Evolutionary conservation across 164 flowering plant genomes (phyloP), one percentile per base, ranked within the genome.

Genomic region (Kingdonia uniflora): DNA sequence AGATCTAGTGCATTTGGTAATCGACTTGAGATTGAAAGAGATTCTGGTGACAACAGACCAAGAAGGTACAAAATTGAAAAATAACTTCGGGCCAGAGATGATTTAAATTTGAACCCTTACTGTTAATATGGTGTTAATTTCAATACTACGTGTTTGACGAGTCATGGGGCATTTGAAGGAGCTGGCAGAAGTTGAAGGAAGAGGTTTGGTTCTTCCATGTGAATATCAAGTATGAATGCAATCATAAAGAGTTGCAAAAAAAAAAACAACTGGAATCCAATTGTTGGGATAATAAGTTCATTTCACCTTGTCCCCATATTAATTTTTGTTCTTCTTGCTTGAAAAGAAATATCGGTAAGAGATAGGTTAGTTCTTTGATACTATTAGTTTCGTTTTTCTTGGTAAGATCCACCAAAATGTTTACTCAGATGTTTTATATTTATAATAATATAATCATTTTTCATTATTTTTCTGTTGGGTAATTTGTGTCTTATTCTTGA

Each of bases 21-120:
- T 41, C 56, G 51, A 35, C 57, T 65, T 16, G 77, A 66, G 23
- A 57, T 15, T 42, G 55, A 58, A 29, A 55, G 49, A n/a, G 72
- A 58, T 42, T 53, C 39, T 44, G 70, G 61, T 20, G 72, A 75
- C 49, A 76, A 74, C 38, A 75, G 74, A 63, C 76, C 71, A 58
- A 63, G 71, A 48, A 72, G 77, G 47, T 77, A 81, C 20, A 71
- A 73, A 63, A 79, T 79, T 46, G 80, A 77, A 54, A 49, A 70
- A 52, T 67, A 57, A 68, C 42, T 37, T 20, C 14, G 46, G 22
- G 19, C 21, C 35, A 16, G 20, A 35, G 24, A 43, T 49, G 19
- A 26, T 21, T 43, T 4, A 11, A 25, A 47, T 20, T 25, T 19
- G 11, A 2, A 11, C 15, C 11, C 35, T 2, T 42, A 6, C 23